phyloP scores from a whole-genome alignment of 768 basidiomycete genomes.

The Tricholoma furcatifolium region DNA sequence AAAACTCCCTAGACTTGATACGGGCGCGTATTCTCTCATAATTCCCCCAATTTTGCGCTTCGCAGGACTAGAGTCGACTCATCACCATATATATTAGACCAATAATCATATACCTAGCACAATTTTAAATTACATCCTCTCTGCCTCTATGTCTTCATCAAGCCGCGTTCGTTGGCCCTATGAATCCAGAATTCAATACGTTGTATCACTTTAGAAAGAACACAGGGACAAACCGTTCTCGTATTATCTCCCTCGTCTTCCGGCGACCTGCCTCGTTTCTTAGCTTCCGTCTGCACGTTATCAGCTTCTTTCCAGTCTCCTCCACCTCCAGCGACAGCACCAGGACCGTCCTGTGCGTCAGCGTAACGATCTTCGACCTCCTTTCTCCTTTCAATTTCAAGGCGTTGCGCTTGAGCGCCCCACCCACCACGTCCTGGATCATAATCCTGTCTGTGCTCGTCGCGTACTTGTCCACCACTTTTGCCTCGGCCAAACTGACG shows the following conservation, averaged over 20 bases:
- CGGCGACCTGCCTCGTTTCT: constrained; percentile 73
- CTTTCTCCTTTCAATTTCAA: constrained; percentile 72
- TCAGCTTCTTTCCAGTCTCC: constrained; percentile 82
- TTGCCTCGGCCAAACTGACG: constrained; percentile 97
- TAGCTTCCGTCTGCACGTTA: constrained; percentile 32
- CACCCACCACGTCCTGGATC: constrained; percentile 95
- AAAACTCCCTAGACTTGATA: constrained; percentile 7
- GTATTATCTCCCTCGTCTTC: constrained; percentile 68
- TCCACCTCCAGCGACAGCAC: constrained; percentile 80
- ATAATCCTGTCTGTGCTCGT: constrained; percentile 96
- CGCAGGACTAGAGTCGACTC: constrained; percentile 2
- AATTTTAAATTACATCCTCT: constrained; percentile 55
- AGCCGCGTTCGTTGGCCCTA: constrained; percentile 60
- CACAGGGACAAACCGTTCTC: constrained; percentile 47
- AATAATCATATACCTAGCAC: constrained; percentile 22
- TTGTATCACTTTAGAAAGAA: not conserved
- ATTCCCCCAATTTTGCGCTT: not conserved
- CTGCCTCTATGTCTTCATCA: constrained; percentile 66
- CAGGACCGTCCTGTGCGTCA: constrained; percentile 77
- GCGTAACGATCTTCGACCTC: constrained; percentile 87
- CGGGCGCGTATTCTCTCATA: constrained; percentile 22
- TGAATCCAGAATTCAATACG: constrained; percentile 5
- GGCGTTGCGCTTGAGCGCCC: constrained; percentile 82
- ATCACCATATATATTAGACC: constrained; percentile 18
- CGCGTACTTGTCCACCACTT: constrained; percentile 95